A percentile compares a stretch with the other conserved stretches of the same genome.
Evolutionary conservation across 805 yeast species (phyloP).

Genomic region (Diddensiella santjacobensis): DNA sequence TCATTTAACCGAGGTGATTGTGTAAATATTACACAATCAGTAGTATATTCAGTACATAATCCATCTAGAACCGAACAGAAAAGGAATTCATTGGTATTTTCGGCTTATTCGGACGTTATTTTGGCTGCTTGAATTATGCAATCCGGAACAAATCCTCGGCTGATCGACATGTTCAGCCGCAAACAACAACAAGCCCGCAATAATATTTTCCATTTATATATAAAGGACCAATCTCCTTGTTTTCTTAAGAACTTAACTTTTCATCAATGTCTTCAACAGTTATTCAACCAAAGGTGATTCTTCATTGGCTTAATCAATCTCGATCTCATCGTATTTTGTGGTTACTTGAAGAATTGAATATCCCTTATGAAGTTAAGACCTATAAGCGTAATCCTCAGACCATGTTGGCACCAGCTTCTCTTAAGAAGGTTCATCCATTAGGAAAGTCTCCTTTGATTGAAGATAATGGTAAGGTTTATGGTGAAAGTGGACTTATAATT

Average conservation of each 20-base stretch:
- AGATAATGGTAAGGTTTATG: conserved; percentile 40
- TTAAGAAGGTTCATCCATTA: conserved; percentile 53
- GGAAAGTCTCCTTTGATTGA: conserved; percentile 65
- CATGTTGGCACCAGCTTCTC: conserved; percentile 47
- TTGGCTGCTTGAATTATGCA: too few species aligned
- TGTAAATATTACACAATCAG: too few species aligned
- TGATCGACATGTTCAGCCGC: too few species aligned
- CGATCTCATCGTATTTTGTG: conserved; percentile 60
- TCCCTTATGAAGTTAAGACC: conserved; percentile 52
- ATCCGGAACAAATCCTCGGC: too few species aligned
- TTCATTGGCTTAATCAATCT: conserved; percentile 47
- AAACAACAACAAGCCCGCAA: background rate
- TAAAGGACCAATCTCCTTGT: too few species aligned
- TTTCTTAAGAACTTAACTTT: too few species aligned
- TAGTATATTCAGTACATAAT: too few species aligned
- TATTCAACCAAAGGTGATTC: conserved; percentile 13
- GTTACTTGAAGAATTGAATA: conserved; percentile 57
- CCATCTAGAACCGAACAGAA: too few species aligned
- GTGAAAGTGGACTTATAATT: conserved; percentile 60
- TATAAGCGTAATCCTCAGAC: conserved; percentile 48
- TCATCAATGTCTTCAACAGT: too few species aligned
- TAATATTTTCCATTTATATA: background rate
- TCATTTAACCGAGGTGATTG: too few species aligned
- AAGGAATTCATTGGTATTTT: too few species aligned
- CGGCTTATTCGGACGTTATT: too few species aligned